Evolutionary conservation across 169 alveolate genomes (phyloP).

Genomic region (Eimeria sp.): DNA sequence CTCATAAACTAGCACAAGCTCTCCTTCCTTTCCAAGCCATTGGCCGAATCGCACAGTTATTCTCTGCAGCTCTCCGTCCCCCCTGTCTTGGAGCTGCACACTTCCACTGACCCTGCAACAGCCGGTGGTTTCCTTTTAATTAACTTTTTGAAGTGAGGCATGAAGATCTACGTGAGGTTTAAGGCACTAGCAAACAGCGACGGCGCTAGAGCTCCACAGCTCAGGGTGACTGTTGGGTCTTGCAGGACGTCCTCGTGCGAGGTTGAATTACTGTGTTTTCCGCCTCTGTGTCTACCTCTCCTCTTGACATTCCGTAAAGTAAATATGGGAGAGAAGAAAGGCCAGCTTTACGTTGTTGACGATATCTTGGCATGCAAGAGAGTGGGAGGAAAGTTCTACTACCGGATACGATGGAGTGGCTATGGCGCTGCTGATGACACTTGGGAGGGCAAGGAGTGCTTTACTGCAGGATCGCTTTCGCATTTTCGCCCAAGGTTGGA

Average conservation of each 20-base stretch:
- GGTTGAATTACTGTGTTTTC: neutral
- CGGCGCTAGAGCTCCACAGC: neutral
- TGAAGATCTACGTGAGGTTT: no score
- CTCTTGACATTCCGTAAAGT: neutral
- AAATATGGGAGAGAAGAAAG: constrained; percentile 22
- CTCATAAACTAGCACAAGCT: neutral
- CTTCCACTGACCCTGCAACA: neutral
- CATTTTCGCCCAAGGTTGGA: constrained; percentile 18
- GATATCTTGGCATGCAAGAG: constrained; percentile 42
- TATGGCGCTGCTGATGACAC: constrained; percentile 65
- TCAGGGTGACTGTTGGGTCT: neutral
- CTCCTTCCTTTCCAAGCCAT: neutral
- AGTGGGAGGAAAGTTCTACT: constrained; percentile 55
- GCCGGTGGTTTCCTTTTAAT: neutral
- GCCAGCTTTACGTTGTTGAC: constrained; percentile 52
- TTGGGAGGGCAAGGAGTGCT: constrained; percentile 52
- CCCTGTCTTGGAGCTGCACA: constrained; percentile 7
- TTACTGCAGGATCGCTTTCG: constrained; percentile 43
- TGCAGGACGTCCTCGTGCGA: neutral
- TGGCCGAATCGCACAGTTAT: neutral
- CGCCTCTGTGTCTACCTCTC: neutral
- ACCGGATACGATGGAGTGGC: constrained; percentile 64
- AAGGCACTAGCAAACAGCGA: neutral
- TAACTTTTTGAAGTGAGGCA: neutral
- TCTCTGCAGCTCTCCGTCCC: neutral